Percentiles rank a stretch among this genome's conserved stretches.
Evolutionary conservation across 2,329 filamentous ascomycete genomes (phyloP).

Genomic region (Lecanicillium sp.): DNA sequence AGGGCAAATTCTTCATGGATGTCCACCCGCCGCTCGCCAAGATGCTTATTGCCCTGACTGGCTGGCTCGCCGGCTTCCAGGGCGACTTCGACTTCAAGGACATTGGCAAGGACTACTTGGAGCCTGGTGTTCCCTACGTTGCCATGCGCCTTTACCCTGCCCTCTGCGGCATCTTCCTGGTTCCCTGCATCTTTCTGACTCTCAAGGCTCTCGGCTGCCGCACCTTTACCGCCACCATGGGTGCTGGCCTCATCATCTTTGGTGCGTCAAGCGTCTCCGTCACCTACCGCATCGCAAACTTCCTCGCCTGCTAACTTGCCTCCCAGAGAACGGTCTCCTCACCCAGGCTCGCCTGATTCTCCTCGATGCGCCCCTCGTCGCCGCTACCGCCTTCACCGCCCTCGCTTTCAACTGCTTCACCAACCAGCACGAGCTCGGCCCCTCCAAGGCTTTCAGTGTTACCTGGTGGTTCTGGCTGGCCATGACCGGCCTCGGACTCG

Average conservation of each 20-base stretch:
- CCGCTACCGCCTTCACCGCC: slow-evolving; percentile 87
- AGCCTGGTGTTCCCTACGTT: slow-evolving; percentile 91
- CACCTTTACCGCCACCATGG: slow-evolving; percentile 76
- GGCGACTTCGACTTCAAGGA: slow-evolving; percentile 98
- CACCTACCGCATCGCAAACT: slow-evolving; percentile 3
- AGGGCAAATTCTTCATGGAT: slow-evolving; percentile 99
- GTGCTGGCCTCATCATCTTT: slow-evolving; percentile 83
- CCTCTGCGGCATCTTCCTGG: slow-evolving; percentile 78
- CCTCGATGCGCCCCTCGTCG: slow-evolving; percentile 89
- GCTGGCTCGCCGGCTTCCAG: slow-evolving; percentile 91
- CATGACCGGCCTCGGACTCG: slow-evolving; percentile 79
- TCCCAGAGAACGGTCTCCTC: slow-evolving; percentile 81
- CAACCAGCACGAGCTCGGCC: slow-evolving; percentile 94
- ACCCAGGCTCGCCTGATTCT: slow-evolving; percentile 95
- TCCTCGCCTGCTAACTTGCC: slow-evolving; percentile 27
- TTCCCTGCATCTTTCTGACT: slow-evolving; percentile 90
- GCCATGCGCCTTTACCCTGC: slow-evolving; percentile 94
- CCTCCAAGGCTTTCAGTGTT: slow-evolving; percentile 76
- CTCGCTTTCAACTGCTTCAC: slow-evolving; percentile 88
- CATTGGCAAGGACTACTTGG: slow-evolving; percentile 97
- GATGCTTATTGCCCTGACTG: slow-evolving; percentile 89
- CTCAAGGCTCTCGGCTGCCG: slow-evolving; percentile 87
- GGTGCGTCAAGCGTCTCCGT: slow-evolving; percentile 50
- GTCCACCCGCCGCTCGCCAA: slow-evolving; percentile 98
- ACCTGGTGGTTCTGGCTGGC: slow-evolving; percentile 98